phyloP scores from a whole-genome alignment of 345 rosid genomes.

The Murraya paniculata region DNA sequence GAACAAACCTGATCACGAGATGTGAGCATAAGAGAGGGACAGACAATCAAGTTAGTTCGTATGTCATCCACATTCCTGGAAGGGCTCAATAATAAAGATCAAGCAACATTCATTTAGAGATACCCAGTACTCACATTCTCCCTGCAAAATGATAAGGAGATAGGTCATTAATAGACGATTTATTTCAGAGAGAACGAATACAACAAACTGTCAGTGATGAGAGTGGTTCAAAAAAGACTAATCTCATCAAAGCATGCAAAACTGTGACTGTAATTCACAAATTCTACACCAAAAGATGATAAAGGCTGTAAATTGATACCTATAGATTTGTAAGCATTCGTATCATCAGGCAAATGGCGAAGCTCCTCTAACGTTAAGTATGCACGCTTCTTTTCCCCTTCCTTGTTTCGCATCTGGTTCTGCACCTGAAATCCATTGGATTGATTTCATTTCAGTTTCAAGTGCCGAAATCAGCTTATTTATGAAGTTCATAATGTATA shows the following conservation, averaged over 20 bases:
- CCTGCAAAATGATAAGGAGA: conserved; percentile 58
- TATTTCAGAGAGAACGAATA: not conserved
- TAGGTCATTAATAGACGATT: not conserved
- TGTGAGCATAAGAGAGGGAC: conserved; percentile 11
- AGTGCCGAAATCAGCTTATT: not conserved
- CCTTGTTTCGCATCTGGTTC: conserved; percentile 83
- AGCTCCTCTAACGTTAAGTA: conserved; percentile 92
- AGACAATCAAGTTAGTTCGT: conserved; percentile 19
- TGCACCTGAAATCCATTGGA: conserved; percentile 56
- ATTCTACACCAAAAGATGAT: conserved; percentile 1
- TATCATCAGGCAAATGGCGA: conserved; percentile 62
- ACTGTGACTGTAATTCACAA: not conserved
- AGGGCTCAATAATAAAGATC: conserved; percentile 2
- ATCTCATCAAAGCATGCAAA: not conserved
- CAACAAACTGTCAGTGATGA: conserved; percentile 6
- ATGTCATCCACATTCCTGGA: conserved; percentile 6
- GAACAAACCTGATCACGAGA: conserved; percentile 65
- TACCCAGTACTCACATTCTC: conserved; percentile 74
- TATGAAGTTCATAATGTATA: too few relatives aligned
- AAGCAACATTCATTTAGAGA: conserved; percentile 3
- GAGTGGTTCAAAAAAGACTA: not conserved
- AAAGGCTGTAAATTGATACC: conserved; percentile 31
- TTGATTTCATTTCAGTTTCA: conserved; percentile 14
- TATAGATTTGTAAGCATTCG: conserved; percentile 86
- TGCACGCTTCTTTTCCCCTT: conserved; percentile 90